phyloP scores from a whole-genome alignment of 2,329 filamentous ascomycete species.

The Pestalotiopsis sp. region DNA sequence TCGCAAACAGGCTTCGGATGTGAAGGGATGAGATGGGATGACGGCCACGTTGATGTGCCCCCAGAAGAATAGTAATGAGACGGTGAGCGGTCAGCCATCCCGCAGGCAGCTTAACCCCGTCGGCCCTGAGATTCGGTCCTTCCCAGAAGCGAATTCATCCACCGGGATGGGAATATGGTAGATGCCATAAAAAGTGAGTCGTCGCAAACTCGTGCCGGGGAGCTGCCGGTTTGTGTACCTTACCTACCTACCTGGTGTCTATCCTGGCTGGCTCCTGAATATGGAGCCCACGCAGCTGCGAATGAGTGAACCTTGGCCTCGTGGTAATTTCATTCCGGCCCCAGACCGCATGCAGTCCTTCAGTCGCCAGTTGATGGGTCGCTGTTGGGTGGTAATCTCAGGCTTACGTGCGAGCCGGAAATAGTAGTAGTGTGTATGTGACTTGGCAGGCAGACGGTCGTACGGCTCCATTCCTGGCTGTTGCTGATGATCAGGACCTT shows the following conservation, averaged over 20 bases:
- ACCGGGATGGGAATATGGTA: background rate
- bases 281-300: background rate
- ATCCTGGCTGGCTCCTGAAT: background rate
- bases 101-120: background rate
- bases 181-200: background rate
- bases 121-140: background rate
- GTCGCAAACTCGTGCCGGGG: background rate
- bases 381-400: background rate
- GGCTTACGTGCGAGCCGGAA: background rate
- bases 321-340: background rate
- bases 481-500: background rate
- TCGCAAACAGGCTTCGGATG: background rate
- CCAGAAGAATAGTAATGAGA: background rate
- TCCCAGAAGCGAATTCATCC: background rate
- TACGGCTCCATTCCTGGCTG: background rate
- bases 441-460: background rate
- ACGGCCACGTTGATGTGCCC: background rate
- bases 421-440: background rate
- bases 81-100: conserved; percentile 2
- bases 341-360: background rate
- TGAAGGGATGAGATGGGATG: background rate
- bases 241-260: background rate
- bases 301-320: background rate
- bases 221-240: background rate
- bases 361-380: background rate